Evolutionary conservation across 768 basidiomycete genomes (phyloP), one percentile per base, ranked within the genome.

Genomic region (Sarcodon sp.): DNA sequence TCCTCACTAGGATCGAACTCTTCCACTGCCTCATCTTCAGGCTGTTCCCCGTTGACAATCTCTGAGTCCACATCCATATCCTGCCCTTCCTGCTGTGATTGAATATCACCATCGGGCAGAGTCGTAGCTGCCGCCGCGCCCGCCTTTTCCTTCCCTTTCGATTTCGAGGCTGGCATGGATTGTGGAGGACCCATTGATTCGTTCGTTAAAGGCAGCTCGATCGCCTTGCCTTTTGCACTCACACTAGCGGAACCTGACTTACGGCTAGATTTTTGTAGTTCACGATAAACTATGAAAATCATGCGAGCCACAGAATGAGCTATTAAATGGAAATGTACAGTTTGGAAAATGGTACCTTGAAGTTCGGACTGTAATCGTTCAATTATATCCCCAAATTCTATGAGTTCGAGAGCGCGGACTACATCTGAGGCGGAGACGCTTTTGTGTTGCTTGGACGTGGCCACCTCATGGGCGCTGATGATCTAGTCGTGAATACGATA

Each of bases 341-440:
- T 15, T 44, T 13, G 13, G 8, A 9, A 27, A 11, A 16, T 41
- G 16, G 31, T 49, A 82, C 88, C 65, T 50, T 72, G 65, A 7
- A 90, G 72, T 58, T 90, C 87, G 0, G 57, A 64, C 51, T 83
- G 77, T 3, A 88, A 68, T 38, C 67, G 66, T 33, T 76, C 73
- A 0, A 79, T 73, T 38, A 88, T 66, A 57, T 88, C 85, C 2
- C 77, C 75, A 50, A 90, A 81, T 53, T 88, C 82, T 34, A 88
- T 73, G 48, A 76, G 66, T 58, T 90, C 87, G 7, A 92, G 72
- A 0, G 87, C 92, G 59, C 84, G 87, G 52, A 93, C 75, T 0
- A 96, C 88, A 58, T 94, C 92, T 0, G 89, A 80, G 0, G 89
- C 88, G 5, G 88, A 84, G 38, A 93, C 85, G 50, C 84, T 85